phyloP scores from a whole-genome alignment of 225 moss, liverwort and hornwort genomes.

The Physcomitrellopsis africana region DNA sequence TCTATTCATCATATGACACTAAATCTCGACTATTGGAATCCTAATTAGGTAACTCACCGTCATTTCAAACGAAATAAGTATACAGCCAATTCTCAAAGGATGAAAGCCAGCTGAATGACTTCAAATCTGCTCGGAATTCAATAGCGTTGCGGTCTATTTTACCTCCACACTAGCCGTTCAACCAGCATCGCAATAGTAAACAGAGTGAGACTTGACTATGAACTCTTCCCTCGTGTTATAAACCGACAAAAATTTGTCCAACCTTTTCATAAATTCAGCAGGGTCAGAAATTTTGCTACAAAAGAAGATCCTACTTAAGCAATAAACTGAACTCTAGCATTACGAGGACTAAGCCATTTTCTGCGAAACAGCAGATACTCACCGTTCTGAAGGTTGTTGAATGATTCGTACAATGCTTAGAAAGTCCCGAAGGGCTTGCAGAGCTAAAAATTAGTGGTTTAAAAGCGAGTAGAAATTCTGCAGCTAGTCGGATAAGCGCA shows the following conservation, averaged over 20 bases:
- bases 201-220: not conserved
- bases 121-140: not conserved
- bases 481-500: not conserved
- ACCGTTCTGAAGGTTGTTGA: not conserved
- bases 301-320: not conserved
- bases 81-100: not conserved
- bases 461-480: not conserved
- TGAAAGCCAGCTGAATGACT: not conserved
- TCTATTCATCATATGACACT: not conserved
- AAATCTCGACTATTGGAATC: not conserved
- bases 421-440: not conserved
- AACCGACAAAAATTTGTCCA: not conserved
- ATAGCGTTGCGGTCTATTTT: not conserved
- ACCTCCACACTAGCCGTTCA: not conserved
- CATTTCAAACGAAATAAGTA: not conserved
- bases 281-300: not conserved
- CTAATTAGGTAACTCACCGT: not conserved
- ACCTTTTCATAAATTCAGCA: not conserved
- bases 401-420: not conserved
- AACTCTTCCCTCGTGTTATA: not conserved
- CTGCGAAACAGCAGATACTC: not conserved
- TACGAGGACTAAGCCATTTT: not conserved
- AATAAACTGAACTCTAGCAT: not conserved
- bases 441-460: not conserved
- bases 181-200: not conserved